phyloP scores from a whole-genome alignment of 495 filamentous ascomycete species.

The Platismatia glauca region DNA sequence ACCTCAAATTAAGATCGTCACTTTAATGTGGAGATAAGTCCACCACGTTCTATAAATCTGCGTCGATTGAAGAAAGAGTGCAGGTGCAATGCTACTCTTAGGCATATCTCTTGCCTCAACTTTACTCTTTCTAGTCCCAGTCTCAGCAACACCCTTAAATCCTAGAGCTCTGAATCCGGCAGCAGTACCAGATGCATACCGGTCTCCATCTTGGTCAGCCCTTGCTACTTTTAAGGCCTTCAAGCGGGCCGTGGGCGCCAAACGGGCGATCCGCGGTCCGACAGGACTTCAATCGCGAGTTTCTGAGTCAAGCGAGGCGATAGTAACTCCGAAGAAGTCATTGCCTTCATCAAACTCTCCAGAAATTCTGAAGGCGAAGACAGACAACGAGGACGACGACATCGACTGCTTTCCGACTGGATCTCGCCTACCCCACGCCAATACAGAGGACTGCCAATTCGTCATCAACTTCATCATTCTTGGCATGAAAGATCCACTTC shows the following conservation, averaged over 20 bases:
- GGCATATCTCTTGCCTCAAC: neutral
- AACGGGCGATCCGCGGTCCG: neutral
- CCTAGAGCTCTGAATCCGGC: neutral
- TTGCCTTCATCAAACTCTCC: neutral
- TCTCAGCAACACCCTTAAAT: neutral
- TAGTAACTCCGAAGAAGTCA: neutral
- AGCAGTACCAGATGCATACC: neutral
- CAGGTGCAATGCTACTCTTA: neutral
- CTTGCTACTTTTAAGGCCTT: neutral
- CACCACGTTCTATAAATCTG: neutral
- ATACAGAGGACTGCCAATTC: neutral
- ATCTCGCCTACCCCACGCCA: neutral
- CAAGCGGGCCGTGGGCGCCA: neutral
- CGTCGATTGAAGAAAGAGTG: neutral
- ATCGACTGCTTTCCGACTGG: neutral
- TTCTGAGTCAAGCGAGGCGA: neutral
- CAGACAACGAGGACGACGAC: neutral
- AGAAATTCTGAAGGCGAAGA: neutral
- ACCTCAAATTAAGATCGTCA: neutral
- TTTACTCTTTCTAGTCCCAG: neutral
- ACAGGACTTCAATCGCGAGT: neutral
- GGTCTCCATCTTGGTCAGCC: neutral
- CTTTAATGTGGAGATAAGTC: neutral
- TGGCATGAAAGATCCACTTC: neutral
- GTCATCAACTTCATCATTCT: neutral